Base-by-base conservation (phyloP, 2,329 filamentous ascomycete genomes). In the Apiospora kogelbergensis region DNA sequence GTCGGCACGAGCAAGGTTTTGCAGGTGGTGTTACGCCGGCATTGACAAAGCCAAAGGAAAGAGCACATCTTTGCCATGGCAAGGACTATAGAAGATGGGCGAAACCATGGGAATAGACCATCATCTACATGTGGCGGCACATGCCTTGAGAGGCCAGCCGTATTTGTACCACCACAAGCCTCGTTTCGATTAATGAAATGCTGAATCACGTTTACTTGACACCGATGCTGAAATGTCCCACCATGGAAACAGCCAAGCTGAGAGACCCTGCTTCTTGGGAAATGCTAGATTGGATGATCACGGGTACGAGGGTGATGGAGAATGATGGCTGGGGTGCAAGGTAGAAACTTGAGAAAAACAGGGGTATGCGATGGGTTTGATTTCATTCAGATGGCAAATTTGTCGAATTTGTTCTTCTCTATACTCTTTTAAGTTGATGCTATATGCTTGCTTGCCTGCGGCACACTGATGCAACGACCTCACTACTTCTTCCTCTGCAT, bases 111-210 rank as follows among this genome's bases (percentile, higher is more conserved):
- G 17, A 60, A 60, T 37, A 37, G 30, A 60, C 53, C 53, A 60
- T 60, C 53, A 37, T 60, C 53, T 60, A 60, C 53, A n/a, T 60
- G 30, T 26, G 30, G 53, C 53, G 53, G 53, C 53, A 60, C 22
- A 11, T 60, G 53, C 15, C 30, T 37, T 37, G 53, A 60, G 33
- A 60, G 9, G 53, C 53, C 30, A n/a, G 53, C 53, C 53, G 53
- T 60, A 37, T 11, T 30, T 60, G 53, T 37, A 60, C 53, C 53
- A 60, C 30, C 30, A 60, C 37, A 37, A 37, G 26, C 53, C 53
- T 37, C 53, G 53, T 60, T 60, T 60, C 53, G 53, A 60, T 60
- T 60, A 60, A 60, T 60, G 53, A 60, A 20, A 60, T 37, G 53
- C 33, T 60, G 53, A 60, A 60, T 37, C 53, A 60, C 53, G 53